Conservation (phyloP, 139 green algal genomes). For the Closterium sp. region DNA sequence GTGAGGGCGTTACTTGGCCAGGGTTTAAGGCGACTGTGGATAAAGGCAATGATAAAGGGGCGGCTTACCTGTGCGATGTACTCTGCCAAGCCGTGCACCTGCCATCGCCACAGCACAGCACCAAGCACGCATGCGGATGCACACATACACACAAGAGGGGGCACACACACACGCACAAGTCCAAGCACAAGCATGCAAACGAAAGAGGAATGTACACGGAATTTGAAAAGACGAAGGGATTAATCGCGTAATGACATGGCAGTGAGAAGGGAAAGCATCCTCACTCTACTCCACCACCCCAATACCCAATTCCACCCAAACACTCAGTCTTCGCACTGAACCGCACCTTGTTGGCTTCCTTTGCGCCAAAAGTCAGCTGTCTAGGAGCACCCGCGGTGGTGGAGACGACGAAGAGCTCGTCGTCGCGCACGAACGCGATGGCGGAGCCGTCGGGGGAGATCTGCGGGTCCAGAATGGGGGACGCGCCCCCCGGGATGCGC, state of each 20-base stretch:
- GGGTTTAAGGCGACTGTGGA: neutral
- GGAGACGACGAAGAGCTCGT: slow-evolving; percentile 52
- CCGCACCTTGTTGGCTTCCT: neutral
- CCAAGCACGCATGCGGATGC: neutral
- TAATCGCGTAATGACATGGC: too few relatives aligned
- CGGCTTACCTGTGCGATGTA: slow-evolving; percentile 53
- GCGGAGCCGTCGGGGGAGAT: slow-evolving; percentile 50
- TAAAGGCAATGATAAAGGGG: neutral
- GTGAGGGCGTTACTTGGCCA: neutral
- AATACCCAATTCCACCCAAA: neutral
- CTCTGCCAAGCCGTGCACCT: slow-evolving; percentile 57
- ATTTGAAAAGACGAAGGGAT: neutral
- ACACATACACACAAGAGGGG: too few relatives aligned
- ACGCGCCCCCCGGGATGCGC: slow-evolving; percentile 18
- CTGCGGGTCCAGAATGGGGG: slow-evolving; percentile 53
- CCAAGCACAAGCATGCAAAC: neutral
- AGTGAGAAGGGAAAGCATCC: too few relatives aligned
- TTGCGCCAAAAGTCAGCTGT: slow-evolving; percentile 45
- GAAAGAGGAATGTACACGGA: neutral
- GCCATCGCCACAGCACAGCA: slow-evolving; percentile 15
- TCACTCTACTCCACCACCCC: too few relatives aligned
- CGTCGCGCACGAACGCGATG: slow-evolving; percentile 50
- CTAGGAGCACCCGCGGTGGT: neutral
- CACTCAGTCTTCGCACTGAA: neutral
- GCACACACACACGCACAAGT: neutral